Percentiles rank a stretch among this genome's conserved stretches.
Evolutionary conservation across 2,329 filamentous ascomycete species (phyloP).

Genomic region (Microascus cirrosus): DNA sequence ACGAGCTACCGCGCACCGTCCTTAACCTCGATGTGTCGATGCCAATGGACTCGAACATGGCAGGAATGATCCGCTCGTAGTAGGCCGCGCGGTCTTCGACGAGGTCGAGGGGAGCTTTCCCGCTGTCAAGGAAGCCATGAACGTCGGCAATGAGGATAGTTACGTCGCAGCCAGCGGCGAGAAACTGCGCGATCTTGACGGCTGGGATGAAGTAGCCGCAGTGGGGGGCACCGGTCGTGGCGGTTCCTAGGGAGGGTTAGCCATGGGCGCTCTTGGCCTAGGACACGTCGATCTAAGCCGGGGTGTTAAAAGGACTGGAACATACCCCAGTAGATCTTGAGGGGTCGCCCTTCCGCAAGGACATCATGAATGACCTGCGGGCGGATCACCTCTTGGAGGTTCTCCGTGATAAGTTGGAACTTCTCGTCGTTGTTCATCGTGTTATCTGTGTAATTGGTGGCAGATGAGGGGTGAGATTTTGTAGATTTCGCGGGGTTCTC

Average conservation of each 20-base stretch:
- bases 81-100: slow-evolving; percentile 74
- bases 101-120: slow-evolving; percentile 81
- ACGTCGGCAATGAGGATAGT: slow-evolving; percentile 67
- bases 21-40: slow-evolving; percentile 69
- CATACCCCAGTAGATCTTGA: slow-evolving; percentile 75
- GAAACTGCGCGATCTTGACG: slow-evolving; percentile 81
- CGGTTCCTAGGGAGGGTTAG: slow-evolving; percentile 41
- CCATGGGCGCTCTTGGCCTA: not conserved
- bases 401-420: slow-evolving; percentile 66
- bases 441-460: slow-evolving; percentile 8
- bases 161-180: slow-evolving; percentile 74
- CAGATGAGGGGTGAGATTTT: not conserved
- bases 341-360: slow-evolving; percentile 55
- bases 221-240: slow-evolving; percentile 79
- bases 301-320: not conserved
- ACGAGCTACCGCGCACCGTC: slow-evolving; percentile 76
- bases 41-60: slow-evolving; percentile 64
- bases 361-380: slow-evolving; percentile 72
- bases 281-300: not conserved
- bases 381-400: slow-evolving; percentile 73
- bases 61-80: slow-evolving; percentile 68
- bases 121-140: slow-evolving; percentile 69
- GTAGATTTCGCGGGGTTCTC: not conserved
- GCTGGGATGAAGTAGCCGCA: slow-evolving; percentile 82
- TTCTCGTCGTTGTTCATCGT: slow-evolving; percentile 42